These are phyloP conservation scores for Dothistroma septosporum DNA, from an alignment of 2,329 filamentous ascomycete genomes.

Conservation along the genomic window DNA sequence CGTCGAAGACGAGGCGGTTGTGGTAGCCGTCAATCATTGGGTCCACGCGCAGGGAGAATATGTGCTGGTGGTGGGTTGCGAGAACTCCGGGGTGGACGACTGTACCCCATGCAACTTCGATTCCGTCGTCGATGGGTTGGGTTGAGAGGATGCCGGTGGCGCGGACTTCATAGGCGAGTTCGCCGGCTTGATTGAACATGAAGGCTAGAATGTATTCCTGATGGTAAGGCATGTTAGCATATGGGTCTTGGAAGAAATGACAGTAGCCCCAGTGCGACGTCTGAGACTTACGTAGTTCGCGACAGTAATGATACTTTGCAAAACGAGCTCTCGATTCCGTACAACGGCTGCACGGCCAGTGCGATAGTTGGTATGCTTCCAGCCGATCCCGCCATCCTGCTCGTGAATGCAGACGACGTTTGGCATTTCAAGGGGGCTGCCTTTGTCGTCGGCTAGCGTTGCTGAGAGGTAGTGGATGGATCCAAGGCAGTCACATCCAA, in stretches of 20 bases:
- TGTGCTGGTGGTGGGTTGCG: constrained; percentile 69
- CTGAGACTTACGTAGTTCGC: constrained; percentile 19
- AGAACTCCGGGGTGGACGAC: constrained; percentile 67
- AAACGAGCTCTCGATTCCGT: constrained; percentile 60
- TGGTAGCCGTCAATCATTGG: constrained; percentile 45
- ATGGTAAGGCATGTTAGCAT: constrained; percentile 6
- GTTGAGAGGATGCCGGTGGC: constrained; percentile 66
- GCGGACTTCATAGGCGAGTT: constrained; percentile 62
- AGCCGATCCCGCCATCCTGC: constrained; percentile 64
- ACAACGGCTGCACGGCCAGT: constrained; percentile 60
- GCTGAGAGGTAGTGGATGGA: constrained; percentile 64
- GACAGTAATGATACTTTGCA: constrained; percentile 62
- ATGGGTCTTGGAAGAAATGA: neutral
- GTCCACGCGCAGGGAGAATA: constrained; percentile 57
- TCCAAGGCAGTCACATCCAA: constrained; percentile 67
- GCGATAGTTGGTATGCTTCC: constrained; percentile 70
- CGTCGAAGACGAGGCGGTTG: constrained; percentile 49
- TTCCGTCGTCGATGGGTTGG: constrained; percentile 61
- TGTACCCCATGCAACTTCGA: constrained; percentile 63
- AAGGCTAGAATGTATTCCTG: constrained; percentile 66
- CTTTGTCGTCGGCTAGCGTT: constrained; percentile 57
- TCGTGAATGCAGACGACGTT: constrained; percentile 68
- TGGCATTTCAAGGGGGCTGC: constrained; percentile 51
- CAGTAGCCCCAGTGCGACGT: neutral
- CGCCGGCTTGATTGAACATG: constrained; percentile 67